Evolutionary conservation across 2,329 filamentous ascomycete species (phyloP).

Genomic region (Ophiocordyceps australis): DNA sequence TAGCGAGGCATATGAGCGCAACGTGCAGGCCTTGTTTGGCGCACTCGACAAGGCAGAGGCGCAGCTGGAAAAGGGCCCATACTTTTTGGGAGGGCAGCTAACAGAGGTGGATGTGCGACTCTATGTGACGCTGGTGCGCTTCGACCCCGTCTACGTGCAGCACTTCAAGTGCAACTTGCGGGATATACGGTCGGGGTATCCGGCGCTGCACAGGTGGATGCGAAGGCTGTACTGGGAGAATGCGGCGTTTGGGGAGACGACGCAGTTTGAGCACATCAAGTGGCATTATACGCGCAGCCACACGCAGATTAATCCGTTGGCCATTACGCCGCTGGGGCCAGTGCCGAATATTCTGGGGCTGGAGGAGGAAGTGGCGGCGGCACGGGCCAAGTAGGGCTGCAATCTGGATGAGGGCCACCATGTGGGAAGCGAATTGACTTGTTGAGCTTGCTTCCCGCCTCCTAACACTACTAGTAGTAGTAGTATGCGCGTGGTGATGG

Average conservation of each 20-base stretch:
- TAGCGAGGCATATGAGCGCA: constrained; percentile 64
- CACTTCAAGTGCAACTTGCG: constrained; percentile 78
- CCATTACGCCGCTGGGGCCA: constrained; percentile 74
- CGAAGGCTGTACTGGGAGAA: constrained; percentile 70
- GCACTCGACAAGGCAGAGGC: constrained; percentile 61
- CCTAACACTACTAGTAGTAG: too few relatives aligned
- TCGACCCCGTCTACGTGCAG: constrained; percentile 70
- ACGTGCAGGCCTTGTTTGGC: constrained; percentile 52
- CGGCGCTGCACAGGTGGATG: constrained; percentile 65
- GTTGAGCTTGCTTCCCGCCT: too few relatives aligned
- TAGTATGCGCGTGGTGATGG: too few relatives aligned
- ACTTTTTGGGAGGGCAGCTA: constrained; percentile 54
- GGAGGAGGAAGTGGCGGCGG: constrained; percentile 50
- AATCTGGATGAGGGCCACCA: background rate
- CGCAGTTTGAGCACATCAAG: constrained; percentile 93
- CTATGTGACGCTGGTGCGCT: constrained; percentile 54
- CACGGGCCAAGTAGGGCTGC: background rate
- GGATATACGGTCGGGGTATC: constrained; percentile 73
- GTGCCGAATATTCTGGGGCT: constrained; percentile 62
- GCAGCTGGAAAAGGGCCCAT: constrained; percentile 48
- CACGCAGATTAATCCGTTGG: constrained; percentile 45
- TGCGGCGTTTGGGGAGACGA: constrained; percentile 63
- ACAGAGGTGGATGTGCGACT: constrained; percentile 74
- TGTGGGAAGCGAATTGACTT: too few relatives aligned
- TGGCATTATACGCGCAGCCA: constrained; percentile 46